A percentile compares a stretch with the other conserved stretches of the same genome.
These are phyloP conservation scores for Comarum palustre DNA, from an alignment of 306 rosid species.

Conservation along the genomic window DNA sequence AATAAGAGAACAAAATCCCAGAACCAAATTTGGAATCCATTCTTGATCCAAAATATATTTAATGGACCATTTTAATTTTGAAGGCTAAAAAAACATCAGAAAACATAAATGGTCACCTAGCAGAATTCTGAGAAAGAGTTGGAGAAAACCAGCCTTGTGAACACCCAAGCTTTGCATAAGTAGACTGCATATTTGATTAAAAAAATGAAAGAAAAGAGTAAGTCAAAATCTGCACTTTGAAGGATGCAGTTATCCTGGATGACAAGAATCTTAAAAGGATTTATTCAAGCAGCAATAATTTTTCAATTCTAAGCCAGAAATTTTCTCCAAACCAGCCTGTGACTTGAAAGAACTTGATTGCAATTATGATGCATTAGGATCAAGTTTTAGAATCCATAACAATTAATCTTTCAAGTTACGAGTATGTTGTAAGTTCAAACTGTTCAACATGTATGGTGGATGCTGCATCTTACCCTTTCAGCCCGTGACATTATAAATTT, in stretches of 20 bases:
- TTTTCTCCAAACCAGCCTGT: neutral
- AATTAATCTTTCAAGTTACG: neutral
- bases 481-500: neutral
- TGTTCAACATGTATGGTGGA: slow-evolving; percentile 5
- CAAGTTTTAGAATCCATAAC: neutral
- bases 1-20: neutral
- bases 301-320: neutral
- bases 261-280: neutral
- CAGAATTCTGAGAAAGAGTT: slow-evolving; percentile 52
- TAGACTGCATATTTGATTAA: slow-evolving; percentile 45
- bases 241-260: neutral
- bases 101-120: slow-evolving; percentile 48
- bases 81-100: neutral
- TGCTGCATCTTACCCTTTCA: neutral
- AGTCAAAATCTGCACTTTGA: neutral
- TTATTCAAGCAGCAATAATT: neutral
- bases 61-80: neutral
- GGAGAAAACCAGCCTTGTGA: slow-evolving; percentile 90
- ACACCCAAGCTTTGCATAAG: slow-evolving; percentile 81
- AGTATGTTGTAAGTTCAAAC: neutral
- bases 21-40: neutral
- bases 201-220: neutral
- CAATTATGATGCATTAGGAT: neutral
- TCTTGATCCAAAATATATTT: neutral
- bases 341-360: neutral